Evolutionary conservation across 1,284 basidiomycete genomes (phyloP).

Genomic region (Trichosporon sp.): DNA sequence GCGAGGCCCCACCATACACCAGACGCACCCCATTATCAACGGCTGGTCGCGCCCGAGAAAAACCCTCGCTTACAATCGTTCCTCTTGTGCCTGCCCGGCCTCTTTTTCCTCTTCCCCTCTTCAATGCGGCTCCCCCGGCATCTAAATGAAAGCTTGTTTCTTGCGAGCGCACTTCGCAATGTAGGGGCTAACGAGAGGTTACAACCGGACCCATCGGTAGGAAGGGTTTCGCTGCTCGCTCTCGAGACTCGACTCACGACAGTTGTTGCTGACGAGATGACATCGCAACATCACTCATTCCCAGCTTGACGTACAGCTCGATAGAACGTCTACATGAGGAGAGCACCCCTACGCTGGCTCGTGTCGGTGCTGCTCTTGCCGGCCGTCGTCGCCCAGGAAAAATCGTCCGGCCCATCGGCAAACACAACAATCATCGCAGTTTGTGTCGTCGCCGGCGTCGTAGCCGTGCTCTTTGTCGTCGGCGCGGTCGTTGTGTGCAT

Average conservation of each 20-base stretch:
- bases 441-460: conserved; percentile 3
- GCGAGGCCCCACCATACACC: background rate
- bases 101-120: background rate
- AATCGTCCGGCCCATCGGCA: background rate
- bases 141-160: conserved; percentile 12
- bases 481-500: conserved; percentile 5
- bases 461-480: background rate
- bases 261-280: background rate
- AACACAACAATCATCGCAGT: conserved; percentile 13
- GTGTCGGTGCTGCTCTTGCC: background rate
- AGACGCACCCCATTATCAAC: background rate
- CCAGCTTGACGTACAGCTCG: background rate
- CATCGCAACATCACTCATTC: background rate
- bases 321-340: background rate
- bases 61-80: conserved; percentile 4
- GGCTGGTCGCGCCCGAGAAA: background rate
- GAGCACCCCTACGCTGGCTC: background rate
- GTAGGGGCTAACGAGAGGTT: background rate
- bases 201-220: conserved; percentile 9
- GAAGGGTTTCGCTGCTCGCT: background rate
- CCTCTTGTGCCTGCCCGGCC: conserved; percentile 1
- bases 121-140: background rate
- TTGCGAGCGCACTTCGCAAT: background rate
- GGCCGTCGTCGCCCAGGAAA: background rate
- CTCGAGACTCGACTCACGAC: background rate